phyloP scores from a whole-genome alignment of 1,139 yeast species.

The Hyphopichia buzzinii region DNA sequence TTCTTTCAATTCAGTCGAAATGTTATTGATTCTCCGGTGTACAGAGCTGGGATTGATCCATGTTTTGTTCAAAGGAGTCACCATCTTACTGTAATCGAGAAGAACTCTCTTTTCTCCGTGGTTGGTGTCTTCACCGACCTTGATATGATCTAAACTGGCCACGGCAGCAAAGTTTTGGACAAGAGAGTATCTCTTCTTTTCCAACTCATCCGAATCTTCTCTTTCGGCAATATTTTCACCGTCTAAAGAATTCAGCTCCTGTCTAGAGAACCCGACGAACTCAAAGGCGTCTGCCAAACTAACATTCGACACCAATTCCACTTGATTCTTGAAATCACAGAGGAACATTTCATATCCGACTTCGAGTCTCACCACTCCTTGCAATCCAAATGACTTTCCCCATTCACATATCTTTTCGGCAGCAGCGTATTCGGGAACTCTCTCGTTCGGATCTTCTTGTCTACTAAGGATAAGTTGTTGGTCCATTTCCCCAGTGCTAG shows the following conservation, averaged over 20 bases:
- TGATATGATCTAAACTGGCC: constrained; percentile 39
- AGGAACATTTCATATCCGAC: constrained; percentile 54
- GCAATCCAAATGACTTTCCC: constrained; percentile 47
- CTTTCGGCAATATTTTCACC: no score
- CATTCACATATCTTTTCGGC: constrained; percentile 50
- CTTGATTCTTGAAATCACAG: constrained; percentile 43
- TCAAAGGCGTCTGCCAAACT: constrained; percentile 34
- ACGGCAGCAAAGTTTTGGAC: constrained; percentile 22
- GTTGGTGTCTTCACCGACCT: constrained; percentile 42
- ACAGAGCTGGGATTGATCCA: constrained; percentile 46
- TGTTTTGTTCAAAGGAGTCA: constrained; percentile 50
- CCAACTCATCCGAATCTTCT: constrained; percentile 8
- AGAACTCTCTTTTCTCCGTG: constrained; percentile 45
- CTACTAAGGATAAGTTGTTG: constrained; percentile 46
- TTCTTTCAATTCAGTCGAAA: constrained; percentile 27
- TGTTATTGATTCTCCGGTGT: constrained; percentile 40
- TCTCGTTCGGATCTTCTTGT: constrained; percentile 18
- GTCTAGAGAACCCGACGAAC: constrained; percentile 32
- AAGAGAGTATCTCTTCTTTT: constrained; percentile 18
- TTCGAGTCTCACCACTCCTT: constrained; percentile 54
- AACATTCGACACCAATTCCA: constrained; percentile 42
- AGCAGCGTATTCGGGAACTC: constrained; percentile 36
- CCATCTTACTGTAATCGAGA: constrained; percentile 48
- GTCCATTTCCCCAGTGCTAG: constrained; percentile 54
- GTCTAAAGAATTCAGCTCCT: constrained; percentile 9